phyloP scores from a whole-genome alignment of 2,329 filamentous ascomycete genomes.

The Ceratocystis eucalypticola region DNA sequence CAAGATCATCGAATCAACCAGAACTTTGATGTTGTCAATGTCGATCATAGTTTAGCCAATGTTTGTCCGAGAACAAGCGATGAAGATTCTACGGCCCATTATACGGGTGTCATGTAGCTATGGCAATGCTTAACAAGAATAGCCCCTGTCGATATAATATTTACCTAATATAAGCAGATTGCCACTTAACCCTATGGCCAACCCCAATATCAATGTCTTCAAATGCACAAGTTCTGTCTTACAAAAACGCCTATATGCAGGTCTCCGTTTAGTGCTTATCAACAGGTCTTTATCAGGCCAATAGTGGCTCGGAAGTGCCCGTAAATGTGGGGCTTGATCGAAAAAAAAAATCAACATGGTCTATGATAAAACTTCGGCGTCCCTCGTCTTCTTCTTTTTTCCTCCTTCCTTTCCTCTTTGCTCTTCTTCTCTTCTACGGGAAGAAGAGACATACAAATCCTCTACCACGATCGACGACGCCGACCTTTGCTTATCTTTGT shows the following conservation, averaged over 20 bases:
- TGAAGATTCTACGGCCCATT: background rate
- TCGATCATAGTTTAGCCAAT: background rate
- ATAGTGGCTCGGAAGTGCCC: constrained; percentile 11
- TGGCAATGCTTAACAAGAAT: background rate
- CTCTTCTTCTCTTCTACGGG: constrained; percentile 38
- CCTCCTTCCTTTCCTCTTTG: constrained; percentile 29
- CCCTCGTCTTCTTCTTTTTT: constrained; percentile 25
- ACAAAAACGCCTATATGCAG: background rate
- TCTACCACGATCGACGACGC: constrained; percentile 23
- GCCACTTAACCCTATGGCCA: background rate
- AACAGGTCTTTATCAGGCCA: constrained; percentile 14
- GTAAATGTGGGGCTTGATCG: constrained; percentile 6
- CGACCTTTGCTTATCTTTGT: constrained; percentile 25
- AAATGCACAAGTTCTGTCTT: too few relatives aligned
- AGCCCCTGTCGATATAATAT: background rate
- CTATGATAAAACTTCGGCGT: constrained; percentile 9
- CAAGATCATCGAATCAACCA: constrained; percentile 4
- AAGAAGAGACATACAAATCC: constrained; percentile 36
- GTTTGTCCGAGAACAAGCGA: background rate
- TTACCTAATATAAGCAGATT: background rate
- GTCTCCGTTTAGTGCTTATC: constrained; percentile 6
- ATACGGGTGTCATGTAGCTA: background rate
- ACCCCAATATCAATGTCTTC: too few relatives aligned
- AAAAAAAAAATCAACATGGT: constrained; percentile 7
- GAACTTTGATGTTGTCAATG: background rate